A percentile compares a stretch with the other conserved stretches of the same genome.
Evolutionary conservation across 805 yeast species (phyloP).

Genomic region (Maudiozyma serrabonitensis): DNA sequence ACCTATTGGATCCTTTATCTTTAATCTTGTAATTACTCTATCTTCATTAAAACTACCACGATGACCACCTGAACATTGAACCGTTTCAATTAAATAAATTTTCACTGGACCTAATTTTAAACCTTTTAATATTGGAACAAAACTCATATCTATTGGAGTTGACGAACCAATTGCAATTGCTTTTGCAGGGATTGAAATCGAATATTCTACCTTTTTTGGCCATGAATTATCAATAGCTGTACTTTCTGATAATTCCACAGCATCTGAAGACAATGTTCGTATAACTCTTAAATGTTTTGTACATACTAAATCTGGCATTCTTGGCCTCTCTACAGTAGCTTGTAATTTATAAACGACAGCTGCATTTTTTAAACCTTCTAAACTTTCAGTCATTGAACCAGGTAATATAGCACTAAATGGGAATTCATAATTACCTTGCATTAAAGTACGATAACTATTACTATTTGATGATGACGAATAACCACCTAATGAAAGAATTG

Average conservation of each 20-base stretch:
- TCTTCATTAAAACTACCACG: constrained; percentile 57
- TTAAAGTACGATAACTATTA: constrained; percentile 33
- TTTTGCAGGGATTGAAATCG: constrained; percentile 75
- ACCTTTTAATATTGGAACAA: constrained; percentile 80
- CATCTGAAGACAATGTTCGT: constrained; percentile 79
- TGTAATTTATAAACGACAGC: constrained; percentile 62
- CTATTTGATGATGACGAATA: constrained; percentile 14
- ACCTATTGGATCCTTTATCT: constrained; percentile 32
- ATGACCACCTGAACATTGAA: constrained; percentile 49
- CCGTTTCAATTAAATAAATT: constrained; percentile 57
- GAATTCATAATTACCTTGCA: constrained; percentile 77
- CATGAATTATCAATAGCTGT: constrained; percentile 92
- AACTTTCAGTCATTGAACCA: constrained; percentile 75
- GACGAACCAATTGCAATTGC: constrained; percentile 86
- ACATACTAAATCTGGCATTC: constrained; percentile 57
- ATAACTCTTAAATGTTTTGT: constrained; percentile 71
- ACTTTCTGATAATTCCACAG: constrained; percentile 82
- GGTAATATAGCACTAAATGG: constrained; percentile 83
- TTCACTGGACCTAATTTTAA: constrained; percentile 64
- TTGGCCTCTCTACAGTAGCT: constrained; percentile 74
- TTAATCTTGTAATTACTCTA: constrained; percentile 47
- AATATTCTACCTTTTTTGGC: constrained; percentile 90
- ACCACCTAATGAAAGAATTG: constrained; percentile 25
- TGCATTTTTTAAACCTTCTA: constrained; percentile 83
- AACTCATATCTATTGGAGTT: constrained; percentile 55